Base-by-base conservation (phyloP, 345 rosid genomes). In the Euclidium syriacum region DNA sequence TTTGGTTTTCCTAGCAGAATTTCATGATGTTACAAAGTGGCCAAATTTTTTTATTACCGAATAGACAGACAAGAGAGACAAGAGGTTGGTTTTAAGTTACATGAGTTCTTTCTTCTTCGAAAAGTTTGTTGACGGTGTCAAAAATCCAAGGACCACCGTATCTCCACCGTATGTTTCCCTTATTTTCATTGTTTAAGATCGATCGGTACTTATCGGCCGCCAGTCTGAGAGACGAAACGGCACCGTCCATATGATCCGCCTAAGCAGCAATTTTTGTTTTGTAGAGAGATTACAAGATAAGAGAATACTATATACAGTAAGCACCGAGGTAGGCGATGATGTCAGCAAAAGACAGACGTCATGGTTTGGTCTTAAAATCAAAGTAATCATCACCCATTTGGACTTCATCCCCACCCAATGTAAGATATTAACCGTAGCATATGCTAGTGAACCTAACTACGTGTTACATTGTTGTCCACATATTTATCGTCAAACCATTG, bases 101-200 rank as follows among this genome's bases (percentile, higher is more conserved):
- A 80, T 77, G 74, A n/a, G 84, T 86, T 68, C 87, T 71, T 72
- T 81, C 94, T 68, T 80, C 71, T 65, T 86, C 94, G 27, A 81
- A 82, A 63, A 86, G 96, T 47, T 62, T 75, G 63, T 89, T 89
- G 1, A 81, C 85, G 10, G 40, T 40, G 29, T 83, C 83, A 27
- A 77, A 89, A 0, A 64, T 53, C 1, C 94, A 95, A 77, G 96
- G 87, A 11, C 73, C 78, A 8, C 87, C 94, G 58, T 80, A 68
- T 52, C 95, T 74, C 96, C 95, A 89, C 17, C 53, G 79, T 17
- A 73, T 76, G 39, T 57, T 52, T 22, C 75, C 82, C n/a, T 68
- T 58, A 18, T 69, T 73, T 16, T 77, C 81, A 25, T 75, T 85
- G 36, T 75, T 39, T 71, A 86, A 52, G 80, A 89, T 65, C 2